Base-by-base conservation (phyloP, 805 yeast genomes). In the Myxozyma vanderwaltii region DNA sequence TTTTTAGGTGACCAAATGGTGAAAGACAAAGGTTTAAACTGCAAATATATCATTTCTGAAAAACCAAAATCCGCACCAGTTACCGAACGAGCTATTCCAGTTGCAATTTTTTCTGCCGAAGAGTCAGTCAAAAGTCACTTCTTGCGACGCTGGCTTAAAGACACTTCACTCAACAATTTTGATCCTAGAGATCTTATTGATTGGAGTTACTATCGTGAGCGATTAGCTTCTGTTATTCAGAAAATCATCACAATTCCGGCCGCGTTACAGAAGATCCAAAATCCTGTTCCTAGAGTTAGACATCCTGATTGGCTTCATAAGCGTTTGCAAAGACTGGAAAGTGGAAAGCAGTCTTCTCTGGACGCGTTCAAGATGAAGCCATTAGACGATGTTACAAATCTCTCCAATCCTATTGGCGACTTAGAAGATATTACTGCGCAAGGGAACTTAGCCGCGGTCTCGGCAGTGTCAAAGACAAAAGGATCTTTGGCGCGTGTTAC, bases 211-310 rank as follows among this genome's bases (percentile, higher is more conserved):
- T 94, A 94, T 71, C 80, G 86, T 63, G 97, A 90, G 68, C 83
- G 99, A 68, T 79, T 94, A 36, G 95, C 92, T 0, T 90, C 96
- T 1, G 96, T 91, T 4, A 85, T 95, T 44, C 97, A 91, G 72
- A 94, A 95, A 74, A 90, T 94, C 68, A 89, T 94, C 66, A 88
- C 97, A 0, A 92, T 94, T 66, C 99, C 99, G 1, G 99, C 99
- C 3, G 98, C 97, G 4, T 77, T 92, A 55, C 99, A 94, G 75
- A 83, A 84, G 53, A 82, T 92, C 17, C 74, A 78, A 13, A 95
- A 94, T 69, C 99, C 99, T 0, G 97, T 95, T 45, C 97, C 97
- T 4, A 79, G 97, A 66, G 92, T 95, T 5, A 82, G 82, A 3
- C 97, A 92, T 69, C 99, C 99, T 0, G 94, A 86, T 31, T 94